Conservation (phyloP, 2,329 filamentous ascomycete species). For the Alternaria novae-zelandiae region DNA sequence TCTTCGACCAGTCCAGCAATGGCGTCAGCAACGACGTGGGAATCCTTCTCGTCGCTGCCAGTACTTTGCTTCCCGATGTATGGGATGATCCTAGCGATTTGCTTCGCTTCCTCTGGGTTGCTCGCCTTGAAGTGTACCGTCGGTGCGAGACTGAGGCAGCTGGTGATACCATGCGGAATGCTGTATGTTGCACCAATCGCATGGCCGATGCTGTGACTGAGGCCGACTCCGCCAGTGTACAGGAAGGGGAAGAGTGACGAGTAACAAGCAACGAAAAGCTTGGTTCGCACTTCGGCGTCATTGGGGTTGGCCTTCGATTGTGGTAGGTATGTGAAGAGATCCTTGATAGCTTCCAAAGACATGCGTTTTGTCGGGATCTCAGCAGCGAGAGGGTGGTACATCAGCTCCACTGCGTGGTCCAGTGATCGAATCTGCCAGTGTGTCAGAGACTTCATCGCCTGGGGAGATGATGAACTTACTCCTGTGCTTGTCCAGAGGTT, state of each 20-base stretch:
- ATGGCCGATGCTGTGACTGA: slow-evolving; percentile 58
- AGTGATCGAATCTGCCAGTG: slow-evolving; percentile 55
- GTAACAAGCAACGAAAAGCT: slow-evolving; percentile 61
- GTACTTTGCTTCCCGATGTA: slow-evolving; percentile 52
- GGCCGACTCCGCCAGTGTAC: slow-evolving; percentile 57
- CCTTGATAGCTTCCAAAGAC: slow-evolving; percentile 55
- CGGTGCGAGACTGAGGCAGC: slow-evolving; percentile 60
- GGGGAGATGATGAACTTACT: slow-evolving; percentile 21
- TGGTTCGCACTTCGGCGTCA: slow-evolving; percentile 58
- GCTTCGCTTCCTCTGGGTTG: slow-evolving; percentile 54
- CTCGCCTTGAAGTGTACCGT: slow-evolving; percentile 61
- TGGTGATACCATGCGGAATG: slow-evolving; percentile 64
- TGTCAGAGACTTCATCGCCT: slow-evolving; percentile 7
- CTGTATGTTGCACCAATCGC: slow-evolving; percentile 62
- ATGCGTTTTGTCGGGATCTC: slow-evolving; percentile 58
- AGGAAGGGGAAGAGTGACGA: slow-evolving; percentile 57
- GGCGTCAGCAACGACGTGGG: slow-evolving; percentile 53
- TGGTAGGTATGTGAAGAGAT: slow-evolving; percentile 60
- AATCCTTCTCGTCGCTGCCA: slow-evolving; percentile 54
- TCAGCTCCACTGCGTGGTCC: slow-evolving; percentile 62
- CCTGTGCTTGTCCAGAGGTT: slow-evolving; percentile 61
- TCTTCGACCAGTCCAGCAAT: slow-evolving; percentile 54
- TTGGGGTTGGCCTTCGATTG: slow-evolving; percentile 56
- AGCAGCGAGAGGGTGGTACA: slow-evolving; percentile 61
- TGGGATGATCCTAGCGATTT: slow-evolving; percentile 55